These are phyloP conservation scores for Didymella arachidicola DNA, from an alignment of 2,329 filamentous ascomycete species.

Conservation along the genomic window DNA sequence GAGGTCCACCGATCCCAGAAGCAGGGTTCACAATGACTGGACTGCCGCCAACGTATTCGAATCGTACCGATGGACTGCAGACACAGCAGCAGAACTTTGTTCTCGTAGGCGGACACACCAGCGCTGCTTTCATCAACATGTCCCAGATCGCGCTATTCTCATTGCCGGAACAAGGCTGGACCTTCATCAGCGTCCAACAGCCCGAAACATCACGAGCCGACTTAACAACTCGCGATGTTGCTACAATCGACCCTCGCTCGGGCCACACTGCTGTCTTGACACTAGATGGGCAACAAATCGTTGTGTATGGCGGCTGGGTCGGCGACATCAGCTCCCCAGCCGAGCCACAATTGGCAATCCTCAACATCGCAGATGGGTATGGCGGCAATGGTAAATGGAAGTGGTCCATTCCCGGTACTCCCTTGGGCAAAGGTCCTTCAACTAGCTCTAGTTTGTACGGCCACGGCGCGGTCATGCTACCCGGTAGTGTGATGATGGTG, in stretches of 20 bases:
- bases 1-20: constrained; percentile 76
- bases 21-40: constrained; percentile 87
- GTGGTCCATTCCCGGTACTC: constrained; percentile 68
- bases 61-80: constrained; percentile 66
- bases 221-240: constrained; percentile 58
- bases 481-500: constrained; percentile 68
- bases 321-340: constrained; percentile 79
- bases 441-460: constrained; percentile 64
- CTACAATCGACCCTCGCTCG: constrained; percentile 76
- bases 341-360: constrained; percentile 78
- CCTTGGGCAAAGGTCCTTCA: constrained; percentile 54
- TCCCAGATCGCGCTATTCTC: constrained; percentile 87
- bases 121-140: constrained; percentile 89
- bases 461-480: constrained; percentile 68
- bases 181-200: constrained; percentile 73
- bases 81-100: constrained; percentile 81
- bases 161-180: constrained; percentile 86
- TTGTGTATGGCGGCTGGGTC: constrained; percentile 92
- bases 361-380: constrained; percentile 78
- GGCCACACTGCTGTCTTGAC: constrained; percentile 87
- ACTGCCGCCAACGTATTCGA: constrained; percentile 73
- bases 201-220: constrained; percentile 60
- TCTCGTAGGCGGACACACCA: constrained; percentile 84
- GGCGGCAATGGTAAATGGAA: constrained; percentile 69
- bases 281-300: constrained; percentile 76